Conservation (phyloP, 2,329 filamentous ascomycete species). For the Pestalotiopsis sp. region DNA sequence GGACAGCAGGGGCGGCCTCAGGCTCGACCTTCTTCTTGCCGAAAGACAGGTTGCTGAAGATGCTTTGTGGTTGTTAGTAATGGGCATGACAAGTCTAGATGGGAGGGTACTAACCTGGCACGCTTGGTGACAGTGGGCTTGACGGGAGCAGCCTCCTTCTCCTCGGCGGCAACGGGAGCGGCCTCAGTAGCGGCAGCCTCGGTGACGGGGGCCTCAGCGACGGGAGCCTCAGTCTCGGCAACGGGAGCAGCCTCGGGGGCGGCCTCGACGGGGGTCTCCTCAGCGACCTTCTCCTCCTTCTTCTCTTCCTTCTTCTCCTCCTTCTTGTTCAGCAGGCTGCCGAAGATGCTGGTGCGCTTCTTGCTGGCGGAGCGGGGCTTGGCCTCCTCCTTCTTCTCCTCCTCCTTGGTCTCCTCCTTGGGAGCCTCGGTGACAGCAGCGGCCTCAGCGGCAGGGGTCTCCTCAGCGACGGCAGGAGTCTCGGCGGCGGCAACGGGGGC, state of each 20-base stretch:
- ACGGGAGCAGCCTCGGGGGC: conserved; percentile 28
- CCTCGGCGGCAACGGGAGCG: conserved; percentile 36
- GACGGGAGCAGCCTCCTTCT: conserved; percentile 38
- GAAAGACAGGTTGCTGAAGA: conserved; percentile 56
- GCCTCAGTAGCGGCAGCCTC: conserved; percentile 23
- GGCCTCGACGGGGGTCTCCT: conserved; percentile 38
- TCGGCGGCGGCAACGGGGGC: conserved; percentile 39
- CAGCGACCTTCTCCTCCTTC: conserved; percentile 45
- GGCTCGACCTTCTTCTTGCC: conserved; percentile 62
- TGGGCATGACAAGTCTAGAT: background rate
- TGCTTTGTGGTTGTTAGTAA: conserved; percentile 36
- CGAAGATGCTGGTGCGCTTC: conserved; percentile 69
- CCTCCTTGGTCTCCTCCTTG: conserved; percentile 33
- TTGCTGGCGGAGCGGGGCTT: conserved; percentile 67
- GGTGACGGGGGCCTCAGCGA: conserved; percentile 39
- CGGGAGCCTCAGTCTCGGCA: conserved; percentile 31
- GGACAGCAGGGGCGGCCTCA: conserved; percentile 43
- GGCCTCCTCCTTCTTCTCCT: conserved; percentile 56
- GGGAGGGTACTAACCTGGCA: conserved; percentile 48
- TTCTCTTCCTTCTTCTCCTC: conserved; percentile 48
- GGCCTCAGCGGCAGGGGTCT: conserved; percentile 29
- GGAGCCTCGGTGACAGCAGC: conserved; percentile 18
- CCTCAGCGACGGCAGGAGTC: conserved; percentile 37
- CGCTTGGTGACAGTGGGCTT: conserved; percentile 57
- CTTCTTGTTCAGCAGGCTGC: conserved; percentile 59